These are phyloP conservation scores for Kappamyces sp. DNA, from an alignment of 192 early-diverging fungal species.

Conservation along the genomic window DNA sequence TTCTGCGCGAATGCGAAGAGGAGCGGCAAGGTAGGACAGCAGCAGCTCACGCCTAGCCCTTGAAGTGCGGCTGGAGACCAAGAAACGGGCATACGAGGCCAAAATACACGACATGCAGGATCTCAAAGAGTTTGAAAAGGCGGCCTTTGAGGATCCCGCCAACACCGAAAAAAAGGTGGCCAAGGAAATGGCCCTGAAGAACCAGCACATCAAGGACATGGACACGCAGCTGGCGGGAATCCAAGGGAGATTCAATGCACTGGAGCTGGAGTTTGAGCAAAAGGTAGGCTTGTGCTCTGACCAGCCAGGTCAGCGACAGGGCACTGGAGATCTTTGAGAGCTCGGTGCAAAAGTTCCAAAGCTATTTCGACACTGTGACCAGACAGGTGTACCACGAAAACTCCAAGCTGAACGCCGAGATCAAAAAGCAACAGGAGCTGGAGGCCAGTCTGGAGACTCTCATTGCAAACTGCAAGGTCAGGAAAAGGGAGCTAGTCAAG, in stretches of 20 bases:
- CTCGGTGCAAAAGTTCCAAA: slow-evolving; percentile 4
- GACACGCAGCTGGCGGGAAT: neutral
- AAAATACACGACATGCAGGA: slow-evolving; percentile 3
- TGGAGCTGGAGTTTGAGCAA: neutral
- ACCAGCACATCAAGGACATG: neutral
- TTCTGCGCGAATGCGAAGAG: neutral
- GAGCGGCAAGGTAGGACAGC: neutral
- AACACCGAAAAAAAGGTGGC: slow-evolving; percentile 7
- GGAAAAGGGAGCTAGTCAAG: neutral
- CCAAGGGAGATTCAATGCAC: neutral
- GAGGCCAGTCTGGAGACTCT: neutral
- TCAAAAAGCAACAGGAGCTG: neutral
- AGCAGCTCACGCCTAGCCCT: neutral
- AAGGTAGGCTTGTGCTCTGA: neutral
- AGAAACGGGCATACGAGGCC: neutral
- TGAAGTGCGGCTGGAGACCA: neutral
- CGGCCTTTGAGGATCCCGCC: slow-evolving; percentile 11
- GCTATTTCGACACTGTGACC: neutral
- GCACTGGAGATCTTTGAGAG: neutral
- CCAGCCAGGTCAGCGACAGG: neutral
- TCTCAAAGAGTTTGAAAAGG: neutral
- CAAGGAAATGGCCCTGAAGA: slow-evolving; percentile 5
- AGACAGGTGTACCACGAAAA: neutral
- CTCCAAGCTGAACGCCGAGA: slow-evolving; percentile 1
- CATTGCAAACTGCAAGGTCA: neutral